Base-by-base conservation (phyloP, 805 yeast genomes). In the Candida patagonica region DNA sequence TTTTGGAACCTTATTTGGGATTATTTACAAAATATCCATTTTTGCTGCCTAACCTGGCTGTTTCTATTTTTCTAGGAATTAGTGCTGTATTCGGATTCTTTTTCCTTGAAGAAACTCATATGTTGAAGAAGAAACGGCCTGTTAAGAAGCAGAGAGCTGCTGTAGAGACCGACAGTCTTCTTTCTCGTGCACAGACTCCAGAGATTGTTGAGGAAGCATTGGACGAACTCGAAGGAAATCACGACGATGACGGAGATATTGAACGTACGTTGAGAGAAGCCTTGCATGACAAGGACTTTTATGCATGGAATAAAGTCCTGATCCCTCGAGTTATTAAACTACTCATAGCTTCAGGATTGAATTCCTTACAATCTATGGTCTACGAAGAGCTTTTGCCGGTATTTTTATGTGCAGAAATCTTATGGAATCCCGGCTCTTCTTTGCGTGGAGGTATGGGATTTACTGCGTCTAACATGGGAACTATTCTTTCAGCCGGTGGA, bases 361-460 rank as follows among this genome's bases (percentile, higher is more conserved):
- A 49, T 42, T 60, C 74, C n/a, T 62, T 73, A 36, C 77, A 71
- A 51, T 52, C 60, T 9, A 58, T 70, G 12, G 74, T 72, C 4
- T 72, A 60, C 51, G 66, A 68, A 25, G 80, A 75, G 52, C 71
- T 76, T 40, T 50, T 76, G 31, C 81, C 82, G 1, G 68, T 76
- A 2, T 68, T 69, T 40, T 58, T 76, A 12, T 75, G 79, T 51
- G 8, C 53, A 43, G 30, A 35, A 5, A 36, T 46, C 19, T n/a
- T 26, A 4, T 36, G 40, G 41, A 9, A 22, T 8, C 41, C 44
- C 12, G 40, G 40, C 13, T 22, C 24, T 8, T 9, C 33, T n/a
- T 21, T 41, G 8, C 35, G 38, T 32, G 81, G 81, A 26, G 81
- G 81, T 0, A 60, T 76, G 44, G 76, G 74, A 5, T 66, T 62